Percentiles rank a stretch among this genome's conserved stretches.
Conservation (phyloP, 768 basidiomycete species). For the Boletellus ananiceps region DNA sequence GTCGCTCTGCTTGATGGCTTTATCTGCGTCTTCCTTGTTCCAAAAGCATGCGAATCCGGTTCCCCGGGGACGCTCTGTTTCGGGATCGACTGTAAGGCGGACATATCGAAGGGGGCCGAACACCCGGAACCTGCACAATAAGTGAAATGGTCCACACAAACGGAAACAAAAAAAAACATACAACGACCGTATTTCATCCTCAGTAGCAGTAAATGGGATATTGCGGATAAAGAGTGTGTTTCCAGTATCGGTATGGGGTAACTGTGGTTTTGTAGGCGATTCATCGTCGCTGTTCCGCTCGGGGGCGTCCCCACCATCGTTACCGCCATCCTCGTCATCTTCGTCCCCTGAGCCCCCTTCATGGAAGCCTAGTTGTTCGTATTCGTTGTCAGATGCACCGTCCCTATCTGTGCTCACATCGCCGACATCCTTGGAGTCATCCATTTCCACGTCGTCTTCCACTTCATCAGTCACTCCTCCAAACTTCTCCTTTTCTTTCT, state of each 20-base stretch:
- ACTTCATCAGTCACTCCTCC: neutral
- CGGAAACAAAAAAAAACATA: slow-evolving; percentile 36
- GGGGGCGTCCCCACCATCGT: slow-evolving; percentile 19
- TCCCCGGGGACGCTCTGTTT: slow-evolving; percentile 83
- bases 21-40: slow-evolving; percentile 87
- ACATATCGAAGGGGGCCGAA: slow-evolving; percentile 94
- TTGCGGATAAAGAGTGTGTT: slow-evolving; percentile 94
- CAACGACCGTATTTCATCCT: slow-evolving; percentile 86
- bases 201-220: slow-evolving; percentile 85
- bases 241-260: slow-evolving; percentile 82
- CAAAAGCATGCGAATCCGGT: slow-evolving; percentile 98
- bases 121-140: slow-evolving; percentile 59
- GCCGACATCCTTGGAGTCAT: slow-evolving; percentile 20
- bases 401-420: slow-evolving; percentile 20
- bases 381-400: slow-evolving; percentile 36
- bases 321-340: slow-evolving; percentile 28
- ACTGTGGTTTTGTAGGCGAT: slow-evolving; percentile 53
- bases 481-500: slow-evolving; percentile 65
- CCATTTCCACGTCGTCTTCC: slow-evolving; percentile 34
- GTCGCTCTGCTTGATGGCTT: slow-evolving; percentile 77
- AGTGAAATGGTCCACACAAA: neutral
- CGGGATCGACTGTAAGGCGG: slow-evolving; percentile 79
- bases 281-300: slow-evolving; percentile 28
- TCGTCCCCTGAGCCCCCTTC: slow-evolving; percentile 26
- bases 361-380: slow-evolving; percentile 44